Conservation (phyloP, 208 protist species). For the Balamuthia mandrillaris region DNA sequence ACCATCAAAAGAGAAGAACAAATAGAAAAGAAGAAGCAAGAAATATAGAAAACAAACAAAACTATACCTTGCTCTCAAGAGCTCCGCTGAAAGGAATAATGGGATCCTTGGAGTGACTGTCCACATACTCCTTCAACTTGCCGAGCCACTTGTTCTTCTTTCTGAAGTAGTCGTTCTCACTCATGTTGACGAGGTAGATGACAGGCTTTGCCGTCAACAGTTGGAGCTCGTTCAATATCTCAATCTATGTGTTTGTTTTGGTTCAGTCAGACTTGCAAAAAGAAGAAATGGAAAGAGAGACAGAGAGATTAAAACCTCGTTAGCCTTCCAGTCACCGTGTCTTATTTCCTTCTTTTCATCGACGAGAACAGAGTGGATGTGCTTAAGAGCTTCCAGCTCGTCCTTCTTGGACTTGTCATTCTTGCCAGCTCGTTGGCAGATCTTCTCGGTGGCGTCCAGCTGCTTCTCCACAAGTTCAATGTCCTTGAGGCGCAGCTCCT, state of each 20-base stretch:
- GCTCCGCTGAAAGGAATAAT: slow-evolving; percentile 92
- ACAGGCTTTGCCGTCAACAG: slow-evolving; percentile 97
- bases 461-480: slow-evolving; percentile 72
- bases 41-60: too few relatives aligned
- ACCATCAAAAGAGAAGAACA: too few relatives aligned
- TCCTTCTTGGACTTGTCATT: slow-evolving; percentile 56
- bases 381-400: slow-evolving; percentile 36
- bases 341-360: slow-evolving; percentile 81
- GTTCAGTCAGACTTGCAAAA: too few relatives aligned
- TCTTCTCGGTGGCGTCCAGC: slow-evolving; percentile 18
- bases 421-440: not conserved
- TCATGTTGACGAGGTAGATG: slow-evolving; percentile 98
- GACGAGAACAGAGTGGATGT: not conserved
- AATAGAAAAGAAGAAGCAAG: too few relatives aligned
- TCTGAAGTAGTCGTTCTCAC: slow-evolving; percentile 87
- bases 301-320: too few relatives aligned
- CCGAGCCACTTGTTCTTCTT: slow-evolving; percentile 96
- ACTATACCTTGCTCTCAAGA: slow-evolving; percentile 77
- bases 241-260: too few relatives aligned
- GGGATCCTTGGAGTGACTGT: slow-evolving; percentile 80
- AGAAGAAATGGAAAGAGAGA: too few relatives aligned
- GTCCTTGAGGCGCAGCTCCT: slow-evolving; percentile 96
- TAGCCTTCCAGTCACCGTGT: slow-evolving; percentile 86
- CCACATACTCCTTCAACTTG: slow-evolving; percentile 94
- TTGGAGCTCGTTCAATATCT: slow-evolving; percentile 88